Percentiles rank a stretch among this genome's conserved stretches.
phyloP scores from a whole-genome alignment of 2,329 filamentous ascomycete genomes.

The Arthroderma sp. region DNA sequence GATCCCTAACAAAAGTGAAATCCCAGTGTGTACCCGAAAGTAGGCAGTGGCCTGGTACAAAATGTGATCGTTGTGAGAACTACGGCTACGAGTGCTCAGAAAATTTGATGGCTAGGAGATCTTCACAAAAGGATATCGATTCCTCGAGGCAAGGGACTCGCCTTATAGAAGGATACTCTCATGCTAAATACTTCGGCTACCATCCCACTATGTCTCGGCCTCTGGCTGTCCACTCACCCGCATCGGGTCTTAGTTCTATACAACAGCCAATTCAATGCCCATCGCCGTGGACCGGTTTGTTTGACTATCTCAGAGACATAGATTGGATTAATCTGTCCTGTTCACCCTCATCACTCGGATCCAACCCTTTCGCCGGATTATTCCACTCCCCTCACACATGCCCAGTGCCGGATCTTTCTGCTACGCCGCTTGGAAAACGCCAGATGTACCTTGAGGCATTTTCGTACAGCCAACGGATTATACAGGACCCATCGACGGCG shows the following conservation, averaged over 20 bases:
- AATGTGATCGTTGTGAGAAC: conserved; percentile 13
- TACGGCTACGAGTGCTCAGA: conserved; percentile 14
- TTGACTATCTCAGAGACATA: conserved; percentile 11
- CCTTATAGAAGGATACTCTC: conserved; percentile 4
- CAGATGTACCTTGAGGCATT: conserved; percentile 12
- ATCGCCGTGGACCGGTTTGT: conserved; percentile 11
- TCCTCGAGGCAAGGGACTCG: conserved; percentile 4
- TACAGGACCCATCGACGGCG: conserved; percentile 5
- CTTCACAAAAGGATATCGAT: conserved; percentile 12
- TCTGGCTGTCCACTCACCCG: conserved; percentile 4
- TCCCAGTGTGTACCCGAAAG: conserved; percentile 12
- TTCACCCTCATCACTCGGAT: conserved; percentile 2
- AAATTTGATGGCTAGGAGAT: conserved; percentile 12
- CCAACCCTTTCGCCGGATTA: conserved; percentile 11
- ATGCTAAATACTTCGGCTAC: conserved; percentile 7
- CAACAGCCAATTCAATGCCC: conserved; percentile 3
- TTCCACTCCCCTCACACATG: conserved; percentile 11
- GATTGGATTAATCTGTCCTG: conserved; percentile 11
- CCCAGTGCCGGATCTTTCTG: conserved; percentile 9
- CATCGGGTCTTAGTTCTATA: conserved; percentile 1
- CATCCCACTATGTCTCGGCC: conserved; percentile 5
- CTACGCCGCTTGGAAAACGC: conserved; percentile 11
- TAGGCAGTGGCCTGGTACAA: conserved; percentile 12
- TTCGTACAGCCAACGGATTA: conserved; percentile 10
- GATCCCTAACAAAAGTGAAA: conserved; percentile 2